Percentiles rank a stretch among this genome's conserved stretches.
These are phyloP conservation scores for Amylocystis lapponica DNA, from an alignment of 768 basidiomycete genomes.

Conservation along the genomic window DNA sequence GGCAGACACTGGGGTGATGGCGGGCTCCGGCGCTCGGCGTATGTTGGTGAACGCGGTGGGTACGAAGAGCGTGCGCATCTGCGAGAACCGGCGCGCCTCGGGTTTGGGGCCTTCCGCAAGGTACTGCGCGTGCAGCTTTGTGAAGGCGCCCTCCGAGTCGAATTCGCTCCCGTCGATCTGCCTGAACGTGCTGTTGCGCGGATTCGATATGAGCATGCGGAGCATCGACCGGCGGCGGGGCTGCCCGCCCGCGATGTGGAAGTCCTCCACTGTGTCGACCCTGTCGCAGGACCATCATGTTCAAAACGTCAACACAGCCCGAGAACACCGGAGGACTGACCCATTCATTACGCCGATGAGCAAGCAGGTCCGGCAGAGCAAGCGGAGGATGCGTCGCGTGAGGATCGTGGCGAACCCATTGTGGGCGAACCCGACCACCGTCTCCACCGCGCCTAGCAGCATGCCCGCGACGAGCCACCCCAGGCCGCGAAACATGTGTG, in stretches of 20 bases:
- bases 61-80: not conserved
- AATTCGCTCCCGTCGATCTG: conserved; percentile 40
- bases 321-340: conserved; percentile 34
- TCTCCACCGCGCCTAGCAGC: conserved; percentile 61
- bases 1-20: no score
- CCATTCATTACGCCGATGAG: conserved; percentile 64
- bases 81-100: not conserved
- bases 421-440: conserved; percentile 53
- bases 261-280: conserved; percentile 49
- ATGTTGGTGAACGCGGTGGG: no score
- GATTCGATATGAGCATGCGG: conserved; percentile 46
- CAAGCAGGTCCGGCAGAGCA: conserved; percentile 47
- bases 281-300: no score
- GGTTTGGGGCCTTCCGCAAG: no score
- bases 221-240: conserved; percentile 34
- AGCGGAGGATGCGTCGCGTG: conserved; percentile 51
- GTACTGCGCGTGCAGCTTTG: no score
- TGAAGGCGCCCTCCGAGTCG: conserved; percentile 17
- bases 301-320: not conserved
- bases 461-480: conserved; percentile 61
- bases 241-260: conserved; percentile 27
- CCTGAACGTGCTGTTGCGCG: conserved; percentile 46
- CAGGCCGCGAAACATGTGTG: conserved; percentile 49
- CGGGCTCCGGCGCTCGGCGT: no score
- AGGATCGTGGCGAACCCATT: conserved; percentile 48